phyloP scores from a whole-genome alignment of 257 asterid species.

The Craterostigma plantagineum region DNA sequence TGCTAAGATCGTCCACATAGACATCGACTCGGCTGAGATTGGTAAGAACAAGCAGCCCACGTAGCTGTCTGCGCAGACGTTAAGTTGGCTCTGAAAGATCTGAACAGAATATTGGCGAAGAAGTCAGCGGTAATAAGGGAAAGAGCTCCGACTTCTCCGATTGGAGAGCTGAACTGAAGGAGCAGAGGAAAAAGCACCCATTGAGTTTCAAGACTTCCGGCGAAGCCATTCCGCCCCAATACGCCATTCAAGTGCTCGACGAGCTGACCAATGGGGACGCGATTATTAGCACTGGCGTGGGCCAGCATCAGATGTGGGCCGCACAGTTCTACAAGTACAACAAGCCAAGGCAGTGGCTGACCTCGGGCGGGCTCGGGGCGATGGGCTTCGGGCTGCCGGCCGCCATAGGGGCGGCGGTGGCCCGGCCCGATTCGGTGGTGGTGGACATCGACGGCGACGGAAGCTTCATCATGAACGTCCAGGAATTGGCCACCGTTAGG shows the following conservation, averaged over 20 bases:
- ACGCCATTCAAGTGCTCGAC: conserved; percentile 54
- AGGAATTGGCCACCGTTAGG: conserved; percentile 53
- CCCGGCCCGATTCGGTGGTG: conserved; percentile 49
- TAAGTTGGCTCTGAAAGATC: conserved; percentile 29
- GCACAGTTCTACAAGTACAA: conserved; percentile 73
- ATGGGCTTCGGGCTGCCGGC: conserved; percentile 87
- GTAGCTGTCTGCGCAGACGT: conserved; percentile 61
- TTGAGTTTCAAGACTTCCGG: conserved; percentile 38
- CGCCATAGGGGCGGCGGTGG: conserved; percentile 75
- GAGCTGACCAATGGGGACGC: conserved; percentile 63
- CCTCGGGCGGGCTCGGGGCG: conserved; percentile 69
- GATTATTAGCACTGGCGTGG: conserved; percentile 62
- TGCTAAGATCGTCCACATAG: conserved; percentile 80
- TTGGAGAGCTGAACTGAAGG: conserved; percentile 59
- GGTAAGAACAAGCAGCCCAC: conserved; percentile 77
- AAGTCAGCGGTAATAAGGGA: conserved; percentile 6
- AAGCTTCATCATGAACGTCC: conserved; percentile 76
- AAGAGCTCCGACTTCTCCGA: conserved; percentile 34
- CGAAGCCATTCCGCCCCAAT: conserved; percentile 67
- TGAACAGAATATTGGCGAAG: conserved; percentile 37
- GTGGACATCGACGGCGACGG: conserved; percentile 90
- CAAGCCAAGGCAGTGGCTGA: conserved; percentile 56
- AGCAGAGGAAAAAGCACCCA: conserved; percentile 34
- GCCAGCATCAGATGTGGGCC: conserved; percentile 94
- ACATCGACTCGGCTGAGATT: conserved; percentile 71